These are phyloP conservation scores for Aureobasidium leucospermi DNA, from an alignment of 2,329 filamentous ascomycete species.

Conservation along the genomic window DNA sequence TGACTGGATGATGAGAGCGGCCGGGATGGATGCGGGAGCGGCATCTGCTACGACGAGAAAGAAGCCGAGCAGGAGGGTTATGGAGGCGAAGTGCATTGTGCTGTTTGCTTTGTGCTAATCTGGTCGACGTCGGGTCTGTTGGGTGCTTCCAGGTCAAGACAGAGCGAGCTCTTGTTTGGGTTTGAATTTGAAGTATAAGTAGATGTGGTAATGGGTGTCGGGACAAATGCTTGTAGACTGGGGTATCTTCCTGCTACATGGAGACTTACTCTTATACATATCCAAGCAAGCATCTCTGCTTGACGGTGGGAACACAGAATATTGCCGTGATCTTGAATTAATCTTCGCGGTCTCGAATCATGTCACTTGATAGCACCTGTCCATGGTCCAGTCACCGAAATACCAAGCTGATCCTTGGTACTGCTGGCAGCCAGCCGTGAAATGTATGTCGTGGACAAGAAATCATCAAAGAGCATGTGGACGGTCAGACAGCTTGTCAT, in stretches of 20 bases:
- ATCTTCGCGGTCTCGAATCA: background rate
- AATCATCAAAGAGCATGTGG: background rate
- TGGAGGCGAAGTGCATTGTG: background rate
- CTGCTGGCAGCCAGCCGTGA: background rate
- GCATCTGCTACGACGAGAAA: background rate
- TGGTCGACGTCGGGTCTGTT: background rate
- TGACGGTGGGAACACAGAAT: background rate
- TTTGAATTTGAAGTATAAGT: too few relatives aligned
- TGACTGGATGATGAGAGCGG: background rate
- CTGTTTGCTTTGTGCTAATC: background rate
- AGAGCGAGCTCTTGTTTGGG: too few relatives aligned
- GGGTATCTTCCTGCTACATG: background rate
- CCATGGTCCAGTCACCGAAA: background rate
- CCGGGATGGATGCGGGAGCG: background rate
- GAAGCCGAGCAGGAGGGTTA: background rate
- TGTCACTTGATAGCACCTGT: background rate
- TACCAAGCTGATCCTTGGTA: background rate
- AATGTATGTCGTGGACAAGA: background rate
- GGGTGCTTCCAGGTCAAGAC: background rate
- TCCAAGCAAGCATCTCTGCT: background rate
- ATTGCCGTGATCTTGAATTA: background rate
- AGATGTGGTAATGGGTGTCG: too few relatives aligned
- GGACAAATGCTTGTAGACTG: too few relatives aligned
- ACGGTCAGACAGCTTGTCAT: conserved; percentile 5
- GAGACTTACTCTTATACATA: background rate